A percentile compares a stretch with the other conserved stretches of the same genome.
phyloP scores from a whole-genome alignment of 257 asterid species.

The Linderniella brevidens region DNA sequence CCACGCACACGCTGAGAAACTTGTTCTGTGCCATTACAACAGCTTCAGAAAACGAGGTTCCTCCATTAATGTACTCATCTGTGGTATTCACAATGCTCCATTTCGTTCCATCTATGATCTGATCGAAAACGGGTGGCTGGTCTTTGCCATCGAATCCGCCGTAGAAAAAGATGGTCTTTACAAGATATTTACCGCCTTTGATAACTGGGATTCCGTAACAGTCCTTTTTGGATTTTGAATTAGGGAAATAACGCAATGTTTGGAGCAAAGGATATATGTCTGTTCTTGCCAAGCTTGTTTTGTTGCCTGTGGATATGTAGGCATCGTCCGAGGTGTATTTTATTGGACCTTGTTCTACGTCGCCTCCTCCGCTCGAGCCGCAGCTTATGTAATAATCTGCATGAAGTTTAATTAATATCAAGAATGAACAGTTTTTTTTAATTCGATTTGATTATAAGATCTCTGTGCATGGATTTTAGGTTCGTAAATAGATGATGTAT shows the following conservation, averaged over 20 bases:
- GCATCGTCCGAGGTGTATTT: constrained; percentile 34
- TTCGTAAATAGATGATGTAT: no score
- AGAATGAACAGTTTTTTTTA: no score
- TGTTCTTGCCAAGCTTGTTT: constrained; percentile 24
- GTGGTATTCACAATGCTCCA: constrained; percentile 69
- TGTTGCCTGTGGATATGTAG: constrained; percentile 40
- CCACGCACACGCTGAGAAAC: constrained; percentile 42
- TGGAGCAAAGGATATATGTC: constrained; percentile 29
- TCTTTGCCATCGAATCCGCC: constrained; percentile 74
- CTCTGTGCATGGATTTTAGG: no score
- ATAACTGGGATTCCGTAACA: constrained; percentile 51
- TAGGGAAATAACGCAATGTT: constrained; percentile 50
- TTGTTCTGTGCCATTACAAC: constrained; percentile 37
- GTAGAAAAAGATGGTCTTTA: constrained; percentile 46
- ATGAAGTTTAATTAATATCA: neutral
- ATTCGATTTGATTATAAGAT: no score
- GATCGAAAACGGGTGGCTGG: constrained; percentile 75
- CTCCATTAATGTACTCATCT: constrained; percentile 41
- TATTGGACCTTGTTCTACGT: constrained; percentile 24
- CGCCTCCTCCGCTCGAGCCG: constrained; percentile 25
- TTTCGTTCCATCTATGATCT: constrained; percentile 66
- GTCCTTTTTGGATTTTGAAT: constrained; percentile 25
- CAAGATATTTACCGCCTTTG: constrained; percentile 39
- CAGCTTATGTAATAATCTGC: constrained; percentile 54
- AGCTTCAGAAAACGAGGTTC: constrained; percentile 59